Base-by-base conservation (phyloP, 2,329 filamentous ascomycete species). In the Fusarium foetens region DNA sequence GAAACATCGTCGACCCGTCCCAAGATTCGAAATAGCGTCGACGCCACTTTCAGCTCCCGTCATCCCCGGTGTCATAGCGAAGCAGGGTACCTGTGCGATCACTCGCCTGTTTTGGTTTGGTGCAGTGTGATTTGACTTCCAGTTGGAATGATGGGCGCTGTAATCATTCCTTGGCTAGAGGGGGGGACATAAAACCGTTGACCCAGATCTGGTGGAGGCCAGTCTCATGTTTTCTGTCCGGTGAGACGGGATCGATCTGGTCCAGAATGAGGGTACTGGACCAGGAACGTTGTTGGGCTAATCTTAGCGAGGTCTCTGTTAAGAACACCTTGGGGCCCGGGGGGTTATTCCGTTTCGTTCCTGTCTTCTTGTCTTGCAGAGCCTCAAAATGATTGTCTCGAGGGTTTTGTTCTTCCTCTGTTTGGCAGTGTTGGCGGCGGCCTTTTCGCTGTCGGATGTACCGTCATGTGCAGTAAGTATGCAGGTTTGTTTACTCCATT, bases 401-500 rank as follows among this genome's bases (percentile, higher is more conserved):
- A 21, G 5, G 8, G 16, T 12, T 4, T 1, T n/a, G 8, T 21
- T 48, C 5, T 1, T 57, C 4, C 3, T 35, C 19, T 46, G 53
- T 21, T 17, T 48, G 3, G 13, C 39, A 1, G 19, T 8, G 3
- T 25, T 35, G 7, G 1, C 39, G 8, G 9, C 12, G 12, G 53
- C 36, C 0, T 11, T 31, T n/a, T 43, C 25, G 8, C 2, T 21
- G 6, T 19, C 53, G 2, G 39, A 27, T 10, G 13, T 57, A 12
- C 53, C 53, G 1, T 35, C 53, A 14, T 57, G 53, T 4, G 53
- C 23, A 27, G 53, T 57, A 46, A 27, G 38, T n/a, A 2, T 17
- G 3, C 21, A 33, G 21, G 5, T 17, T 8, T 17, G 3, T 8
- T 11, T 19, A 25, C 6, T 19, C 2, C 6, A n/a, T 6, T 3